phyloP scores from a whole-genome alignment of 1,284 basidiomycete genomes.

The Sanghuangporus sanghuang region DNA sequence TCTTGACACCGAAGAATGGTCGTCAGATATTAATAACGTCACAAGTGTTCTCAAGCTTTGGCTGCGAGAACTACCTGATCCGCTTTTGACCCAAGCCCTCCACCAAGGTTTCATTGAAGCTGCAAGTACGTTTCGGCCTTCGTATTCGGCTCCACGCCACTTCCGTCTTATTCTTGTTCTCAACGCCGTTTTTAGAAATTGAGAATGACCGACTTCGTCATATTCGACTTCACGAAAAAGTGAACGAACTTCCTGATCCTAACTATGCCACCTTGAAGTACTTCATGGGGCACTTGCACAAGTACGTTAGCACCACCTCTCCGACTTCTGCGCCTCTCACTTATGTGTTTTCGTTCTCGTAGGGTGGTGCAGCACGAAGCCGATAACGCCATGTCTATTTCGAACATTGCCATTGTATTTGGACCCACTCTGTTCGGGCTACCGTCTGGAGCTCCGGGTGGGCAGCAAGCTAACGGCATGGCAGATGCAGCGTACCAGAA shows the following conservation, averaged over 20 bases:
- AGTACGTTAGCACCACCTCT: slow-evolving; percentile 41
- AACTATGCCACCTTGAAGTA: slow-evolving; percentile 98
- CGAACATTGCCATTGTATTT: slow-evolving; percentile 96
- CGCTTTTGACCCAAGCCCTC: slow-evolving; percentile 79
- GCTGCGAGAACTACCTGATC: slow-evolving; percentile 95
- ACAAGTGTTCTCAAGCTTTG: slow-evolving; percentile 92
- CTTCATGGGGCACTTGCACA: slow-evolving; percentile 91
- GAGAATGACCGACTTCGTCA: slow-evolving; percentile 92
- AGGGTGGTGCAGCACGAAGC: slow-evolving; percentile 74
- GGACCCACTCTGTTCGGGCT: slow-evolving; percentile 89
- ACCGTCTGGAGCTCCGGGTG: slow-evolving; percentile 29
- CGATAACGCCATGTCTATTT: slow-evolving; percentile 89
- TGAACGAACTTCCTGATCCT: slow-evolving; percentile 96
- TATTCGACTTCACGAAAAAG: slow-evolving; percentile 92
- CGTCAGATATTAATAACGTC: slow-evolving; percentile 93
- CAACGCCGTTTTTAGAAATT: slow-evolving; percentile 51
- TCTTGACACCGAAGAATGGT: slow-evolving; percentile 85
- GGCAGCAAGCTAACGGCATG: slow-evolving; percentile 34
- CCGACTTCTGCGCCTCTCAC: neutral
- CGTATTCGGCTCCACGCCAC: neutral
- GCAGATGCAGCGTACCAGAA: slow-evolving; percentile 63
- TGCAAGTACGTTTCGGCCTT: slow-evolving; percentile 61
- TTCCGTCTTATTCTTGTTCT: neutral
- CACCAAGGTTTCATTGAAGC: slow-evolving; percentile 95
- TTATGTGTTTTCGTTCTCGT: slow-evolving; percentile 9